Evolutionary conservation across 768 basidiomycete genomes (phyloP).

Genomic region (Zangia roseola): DNA sequence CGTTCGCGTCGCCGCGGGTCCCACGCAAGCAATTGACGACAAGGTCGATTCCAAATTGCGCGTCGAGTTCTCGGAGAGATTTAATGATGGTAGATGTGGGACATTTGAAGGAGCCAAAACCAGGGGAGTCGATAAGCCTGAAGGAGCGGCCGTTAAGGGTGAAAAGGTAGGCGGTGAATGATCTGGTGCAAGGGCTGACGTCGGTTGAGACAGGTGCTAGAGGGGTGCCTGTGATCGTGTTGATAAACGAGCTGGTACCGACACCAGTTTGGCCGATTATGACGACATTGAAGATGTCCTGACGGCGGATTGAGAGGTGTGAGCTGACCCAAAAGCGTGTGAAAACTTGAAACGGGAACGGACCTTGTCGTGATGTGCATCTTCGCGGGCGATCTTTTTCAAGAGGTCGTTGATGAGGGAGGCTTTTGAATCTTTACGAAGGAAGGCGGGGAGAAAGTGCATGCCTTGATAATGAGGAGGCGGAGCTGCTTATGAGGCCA

Average conservation of each 20-base stretch:
- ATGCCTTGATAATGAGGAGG: slow-evolving; percentile 7
- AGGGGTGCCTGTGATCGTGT: slow-evolving; percentile 30
- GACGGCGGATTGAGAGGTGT: background rate
- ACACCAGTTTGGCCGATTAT: slow-evolving; percentile 32
- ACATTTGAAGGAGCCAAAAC: slow-evolving; percentile 29
- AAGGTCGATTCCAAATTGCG: slow-evolving; percentile 28
- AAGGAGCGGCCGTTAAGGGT: slow-evolving; percentile 27
- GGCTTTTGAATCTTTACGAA: slow-evolving; percentile 27
- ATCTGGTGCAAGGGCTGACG: slow-evolving; percentile 28
- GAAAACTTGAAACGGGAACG: slow-evolving; percentile 1
- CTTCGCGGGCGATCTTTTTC: slow-evolving; percentile 21
- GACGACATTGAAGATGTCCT: slow-evolving; percentile 31
- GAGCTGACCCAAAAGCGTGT: background rate
- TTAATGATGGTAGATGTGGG: slow-evolving; percentile 23
- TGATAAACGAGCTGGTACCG: slow-evolving; percentile 42
- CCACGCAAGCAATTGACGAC: slow-evolving; percentile 29
- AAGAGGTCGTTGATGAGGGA: slow-evolving; percentile 23
- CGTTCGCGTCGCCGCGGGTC: slow-evolving; percentile 29
- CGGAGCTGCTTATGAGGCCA: no score
- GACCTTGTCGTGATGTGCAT: slow-evolving; percentile 24
- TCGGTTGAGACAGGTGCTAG: slow-evolving; percentile 27
- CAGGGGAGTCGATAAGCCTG: slow-evolving; percentile 31
- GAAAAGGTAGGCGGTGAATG: slow-evolving; percentile 24
- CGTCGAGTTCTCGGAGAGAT: slow-evolving; percentile 28
- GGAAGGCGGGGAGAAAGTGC: slow-evolving; percentile 27